Percentiles rank a stretch among this genome's conserved stretches.
Conservation (phyloP, 768 basidiomycete genomes). For the Mycena vulgaris region DNA sequence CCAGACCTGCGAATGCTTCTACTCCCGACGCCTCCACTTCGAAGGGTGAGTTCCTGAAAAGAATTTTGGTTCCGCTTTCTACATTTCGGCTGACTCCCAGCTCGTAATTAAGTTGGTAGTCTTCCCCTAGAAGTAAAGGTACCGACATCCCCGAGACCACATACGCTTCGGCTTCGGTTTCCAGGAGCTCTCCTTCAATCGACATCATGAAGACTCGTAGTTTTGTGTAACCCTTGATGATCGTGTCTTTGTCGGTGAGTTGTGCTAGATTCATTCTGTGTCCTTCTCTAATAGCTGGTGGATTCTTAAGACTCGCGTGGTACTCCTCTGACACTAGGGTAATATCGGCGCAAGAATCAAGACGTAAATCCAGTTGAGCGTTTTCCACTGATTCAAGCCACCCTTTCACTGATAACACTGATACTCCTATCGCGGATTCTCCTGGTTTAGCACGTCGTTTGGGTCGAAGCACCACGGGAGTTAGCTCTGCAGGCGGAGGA, state of each 20-base stretch:
- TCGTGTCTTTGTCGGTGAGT: not conserved
- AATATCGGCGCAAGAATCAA: conserved; percentile 8
- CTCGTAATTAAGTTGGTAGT: too few relatives aligned
- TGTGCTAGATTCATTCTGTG: too few relatives aligned
- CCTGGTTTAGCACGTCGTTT: not conserved
- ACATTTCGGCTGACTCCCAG: too few relatives aligned
- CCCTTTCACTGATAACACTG: not conserved
- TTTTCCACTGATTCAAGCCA: not conserved
- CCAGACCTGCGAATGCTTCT: too few relatives aligned
- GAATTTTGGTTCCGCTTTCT: too few relatives aligned
- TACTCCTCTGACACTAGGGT: not conserved
- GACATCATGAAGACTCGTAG: not conserved
- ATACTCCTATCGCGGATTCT: conserved; percentile 1
- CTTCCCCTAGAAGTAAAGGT: not conserved
- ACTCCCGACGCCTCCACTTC: too few relatives aligned
- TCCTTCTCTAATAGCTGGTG: not conserved
- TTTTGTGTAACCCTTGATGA: not conserved
- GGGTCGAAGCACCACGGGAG: not conserved
- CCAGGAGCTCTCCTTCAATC: not conserved
- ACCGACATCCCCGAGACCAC: not conserved
- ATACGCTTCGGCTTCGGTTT: not conserved
- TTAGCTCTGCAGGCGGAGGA: not conserved
- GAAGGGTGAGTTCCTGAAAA: too few relatives aligned
- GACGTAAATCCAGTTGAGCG: not conserved
- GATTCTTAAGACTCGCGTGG: not conserved